Base-by-base conservation (phyloP, 2,329 filamentous ascomycete genomes). In the Nothophoma quercina region DNA sequence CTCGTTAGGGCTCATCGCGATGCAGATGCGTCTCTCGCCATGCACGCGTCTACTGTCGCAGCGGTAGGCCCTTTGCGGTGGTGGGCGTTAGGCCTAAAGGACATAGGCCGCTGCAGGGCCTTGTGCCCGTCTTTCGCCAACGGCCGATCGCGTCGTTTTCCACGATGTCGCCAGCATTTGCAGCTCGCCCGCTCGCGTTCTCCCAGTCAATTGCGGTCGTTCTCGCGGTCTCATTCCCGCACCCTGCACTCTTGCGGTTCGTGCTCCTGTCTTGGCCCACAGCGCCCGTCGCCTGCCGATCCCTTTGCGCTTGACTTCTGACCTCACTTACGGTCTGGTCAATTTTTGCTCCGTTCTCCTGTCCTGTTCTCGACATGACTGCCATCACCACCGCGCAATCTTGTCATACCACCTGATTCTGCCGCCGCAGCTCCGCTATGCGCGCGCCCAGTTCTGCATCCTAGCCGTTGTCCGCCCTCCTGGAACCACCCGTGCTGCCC, bases 391-490 rank as follows among this genome's bases (percentile, higher is more conserved):
- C 56, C 51, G 53, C 56, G 40, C 36, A 46, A 39, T 19, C 49
- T 34, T 50, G 34, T 50, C 32, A 16, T 32, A 34, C 36, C 29
- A 28, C 35, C 44, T 36, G 13, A 39, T 34, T 45, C 23, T 43
- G 53, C 57, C 48, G 56, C 51, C 51, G 65, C 68, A 60, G 56
- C 44, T 51, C 53, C 62, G 57, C 59, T 60, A 47, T 53, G 50
- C 33, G 32, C 55, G 38, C 35, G 38, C 34, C 34, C 45, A 55
- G 41, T 32, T 39, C 52, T 50, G 39, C 47, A 34, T 34, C 28
- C 43, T 47, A 58, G 50, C 45, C 52, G 18, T 48, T 48, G 36
- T 26, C 52, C 47, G 28, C 26, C 38, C n/a, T 38, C 19, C 32
- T 48, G 50, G 38, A 53, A 12, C 32, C 30, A 16, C 23, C 32